Evolutionary conservation across 345 rosid species (phyloP), one percentile per base, ranked within the genome.

Genomic region (Eucalyptus pumila): DNA sequence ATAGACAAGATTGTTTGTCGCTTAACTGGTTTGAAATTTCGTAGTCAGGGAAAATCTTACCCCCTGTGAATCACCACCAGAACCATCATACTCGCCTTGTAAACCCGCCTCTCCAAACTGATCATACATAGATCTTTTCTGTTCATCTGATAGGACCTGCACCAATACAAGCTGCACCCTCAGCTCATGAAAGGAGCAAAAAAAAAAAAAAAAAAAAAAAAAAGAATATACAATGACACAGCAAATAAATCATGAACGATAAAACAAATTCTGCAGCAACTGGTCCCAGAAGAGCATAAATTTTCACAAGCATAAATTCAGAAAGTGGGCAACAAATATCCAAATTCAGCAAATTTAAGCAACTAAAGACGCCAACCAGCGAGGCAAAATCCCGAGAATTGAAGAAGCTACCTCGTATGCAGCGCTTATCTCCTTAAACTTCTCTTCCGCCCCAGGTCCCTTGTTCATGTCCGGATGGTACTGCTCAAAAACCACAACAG

Each of bases 351-450:
- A 76, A 48, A 14, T 44, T 23, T 58, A 51, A 34, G 24, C 85
- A 87, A 81, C 54, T 47, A 48, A 76, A 40, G 42, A 76, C 30
- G 7, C 27, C 13, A 14, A 23, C 30, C 21, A 76, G 30, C 30
- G 30, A 76, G 42, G 80, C 67, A 42, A 5, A 60, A 76, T 37
- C 85, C 30, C 9, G 24, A 62, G 81, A 86, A 69, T n/a, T 86
- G 88, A 27, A 88, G 50, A 30, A 86, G 67, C 90, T 93, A 96
- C 99, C 98, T 97, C 98, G 89, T 97, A 96, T 16, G 99, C 99
- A 88, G 99, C 98, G 92, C 99, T 97, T 88, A 97, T 96, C 94
- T 97, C 94, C 92, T 97, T 96, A 91, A 97, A 96, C 94, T 96
- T 96, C 60, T 96, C 99, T 91, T 96, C 99, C 6, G 98, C 98